phyloP scores from a whole-genome alignment of 2,329 filamentous ascomycete species.

The Cytospora mali region DNA sequence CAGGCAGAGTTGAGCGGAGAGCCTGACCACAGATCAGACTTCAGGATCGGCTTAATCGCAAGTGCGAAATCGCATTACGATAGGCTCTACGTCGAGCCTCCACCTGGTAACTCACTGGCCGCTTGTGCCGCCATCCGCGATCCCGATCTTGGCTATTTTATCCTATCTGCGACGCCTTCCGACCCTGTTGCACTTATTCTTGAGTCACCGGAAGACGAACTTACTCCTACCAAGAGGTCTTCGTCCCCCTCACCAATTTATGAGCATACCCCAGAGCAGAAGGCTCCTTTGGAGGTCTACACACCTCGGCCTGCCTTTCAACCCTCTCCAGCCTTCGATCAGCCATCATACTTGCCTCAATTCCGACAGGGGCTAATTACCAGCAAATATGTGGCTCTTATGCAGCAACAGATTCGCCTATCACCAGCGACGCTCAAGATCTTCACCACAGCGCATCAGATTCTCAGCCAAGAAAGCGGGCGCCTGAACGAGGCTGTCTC shows the following conservation, averaged over 20 bases:
- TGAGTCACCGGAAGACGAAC: constrained; percentile 58
- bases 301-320: constrained; percentile 70
- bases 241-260: constrained; percentile 46
- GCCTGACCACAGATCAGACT: constrained; percentile 61
- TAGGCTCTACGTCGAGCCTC: constrained; percentile 57
- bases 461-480: constrained; percentile 70
- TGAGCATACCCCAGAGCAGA: constrained; percentile 40
- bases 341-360: constrained; percentile 29
- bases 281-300: constrained; percentile 50
- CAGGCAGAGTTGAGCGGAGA: constrained; percentile 62
- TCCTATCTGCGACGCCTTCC: constrained; percentile 61
- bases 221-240: constrained; percentile 31
- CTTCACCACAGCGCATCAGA: constrained; percentile 72
- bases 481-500: constrained; percentile 69
- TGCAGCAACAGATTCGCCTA: constrained; percentile 70
- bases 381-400: constrained; percentile 60
- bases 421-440: constrained; percentile 71
- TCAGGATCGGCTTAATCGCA: constrained; percentile 62
- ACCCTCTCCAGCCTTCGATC: constrained; percentile 62
- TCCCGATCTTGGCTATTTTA: constrained; percentile 65
- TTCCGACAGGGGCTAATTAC: constrained; percentile 61
- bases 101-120: constrained; percentile 53
- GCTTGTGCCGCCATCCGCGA: constrained; percentile 59
- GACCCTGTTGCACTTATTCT: constrained; percentile 63
- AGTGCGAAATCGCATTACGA: constrained; percentile 60